Evolutionary conservation across 2,329 filamentous ascomycete genomes (phyloP), one percentile per base, ranked within the genome.

Genomic region (Penicillium griseofulvum): DNA sequence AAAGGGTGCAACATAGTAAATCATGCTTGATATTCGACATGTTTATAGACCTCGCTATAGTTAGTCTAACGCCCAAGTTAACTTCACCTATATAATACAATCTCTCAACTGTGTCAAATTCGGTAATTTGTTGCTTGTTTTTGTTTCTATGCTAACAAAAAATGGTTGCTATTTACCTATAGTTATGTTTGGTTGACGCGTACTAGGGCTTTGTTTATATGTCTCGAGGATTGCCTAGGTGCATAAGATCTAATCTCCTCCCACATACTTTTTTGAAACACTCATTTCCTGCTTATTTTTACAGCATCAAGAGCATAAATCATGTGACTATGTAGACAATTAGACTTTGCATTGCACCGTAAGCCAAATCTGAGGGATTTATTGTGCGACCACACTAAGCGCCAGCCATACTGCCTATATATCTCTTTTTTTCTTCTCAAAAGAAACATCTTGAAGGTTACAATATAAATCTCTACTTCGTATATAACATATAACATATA

Each of bases 191-290:
- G 17, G 24, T 11, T 45, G 39, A 51, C 33, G 34, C 28, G 26
- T 33, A 31, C 34, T 26, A 45, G 16, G 34, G 52, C 19, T 24
- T 50, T 54, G 45, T 54, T 50, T 50, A 43, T 38, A 39, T 53
- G 44, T 36, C 28, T 31, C 8, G 17, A 36, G 10, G 16, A 17
- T 44, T 22, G 22, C 22, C 22, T 7, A 17, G 28, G 31, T 43
- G 37, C 46, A 54, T 37, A 24, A 38, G 16, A 54, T 39, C 26
- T 34, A 38, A 54, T 54, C 26, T 51, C 39, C 26, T 14, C 16
- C 36, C 14, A 48, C 28, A 12, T 33, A 51, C 22, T 31, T 34
- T 24, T 38, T 12, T 49, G 16, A 54, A 42, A 54, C 52, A 54
- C 17, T 49, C 37, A 54, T 51, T 51, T 54, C 38, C 47, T 39